Evolutionary conservation across 371 early-diverging fungal species (phyloP), one percentile per base, ranked within the genome.

Genomic region (Syncephalis fuscata): DNA sequence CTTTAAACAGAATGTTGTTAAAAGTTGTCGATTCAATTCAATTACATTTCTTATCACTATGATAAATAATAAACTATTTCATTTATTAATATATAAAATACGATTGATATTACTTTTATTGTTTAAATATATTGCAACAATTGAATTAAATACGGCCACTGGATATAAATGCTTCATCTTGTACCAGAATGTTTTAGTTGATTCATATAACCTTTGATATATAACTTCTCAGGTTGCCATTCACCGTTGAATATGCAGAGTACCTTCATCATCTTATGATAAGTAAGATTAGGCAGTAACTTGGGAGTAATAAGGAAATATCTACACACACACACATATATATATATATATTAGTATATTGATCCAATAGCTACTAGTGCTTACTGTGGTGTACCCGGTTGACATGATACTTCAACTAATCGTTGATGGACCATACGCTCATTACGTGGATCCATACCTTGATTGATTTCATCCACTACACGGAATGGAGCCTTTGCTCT

Each of bases 391-490:
- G 80, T 81, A 19, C 70, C 68, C 2, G 61, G 59, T 26, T 55
- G 56, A 54, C 74, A 75, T 0, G 85, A 85, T 2, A 73, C 75
- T 36, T 79, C 60, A 15, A 96, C 93, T 44, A 96, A 75, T 50
- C 89, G 88, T n/a, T 78, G 66, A 62, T 99, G 99, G 14, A 99
- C 83, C 65, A 87, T 68, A 25, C 97, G 82, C 60, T 99, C 99
- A 59, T 99, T 99, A 36, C 82, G 68, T 50, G 88, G 86, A 65
- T 99, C 99, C 99, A 99, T 99, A 49, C 99, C 98, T 65, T 99
- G 99, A 65, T 99, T 99, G 54, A 99, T 98, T 66, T 99, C 99
- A 68, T 99, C 99, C 8, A 99, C 99, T 0, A 99, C 89, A 44
- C 98, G 82, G 78, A 99, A 99, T 5, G 99, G 98, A 8, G 92